Evolutionary conservation across 2,329 filamentous ascomycete genomes (phyloP), one percentile per base, ranked within the genome.

Genomic region (Lomentospora prolificans): DNA sequence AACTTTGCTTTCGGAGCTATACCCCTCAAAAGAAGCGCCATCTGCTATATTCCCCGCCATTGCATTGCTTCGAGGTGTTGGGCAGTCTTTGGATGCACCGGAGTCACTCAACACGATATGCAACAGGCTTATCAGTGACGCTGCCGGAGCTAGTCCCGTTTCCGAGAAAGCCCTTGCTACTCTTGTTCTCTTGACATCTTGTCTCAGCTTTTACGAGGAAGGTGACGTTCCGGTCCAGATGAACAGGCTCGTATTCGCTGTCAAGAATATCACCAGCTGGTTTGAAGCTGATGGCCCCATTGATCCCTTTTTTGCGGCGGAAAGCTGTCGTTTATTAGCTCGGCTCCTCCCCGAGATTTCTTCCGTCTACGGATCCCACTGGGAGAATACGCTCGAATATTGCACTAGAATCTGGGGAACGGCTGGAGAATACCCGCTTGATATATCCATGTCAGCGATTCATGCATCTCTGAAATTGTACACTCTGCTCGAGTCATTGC

Each of bases 311-410:
- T 60, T 80, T n/a, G 66, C 72, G 58, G 65, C 76, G 28, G 71
- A 81, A 70, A 69, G 77, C 59, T 79, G 82, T 65, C 71, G 84
- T 62, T 75, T 75, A 58, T 64, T 89, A 55, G 72, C 80, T 2
- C 70, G 74, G 3, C 72, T 96, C 3, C 69, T 96, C 0, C 88
- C 89, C 2, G 80, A 79, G 41, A 85, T 96, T 62, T 80, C 82
- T 57, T 86, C 90, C 50, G 83, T 96, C 1, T 96, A 96, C 63
- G 94, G 92, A 0, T 82, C 87, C 0, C 89, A 96, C 65, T 99
- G 94, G 94, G 79, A 85, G 53, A 79, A 79, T 51, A 69, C 78
- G 0, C 69, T 90, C 17, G 74, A 80, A 31, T 80, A 82, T 41
- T 80, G 85, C 58, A 70, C 78, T 9, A 69, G 71, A 6, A 69